A percentile compares a stretch with the other conserved stretches of the same genome.
Conservation (phyloP, 352 stramenopile genomes). For the Phytophthora podocarpi region DNA sequence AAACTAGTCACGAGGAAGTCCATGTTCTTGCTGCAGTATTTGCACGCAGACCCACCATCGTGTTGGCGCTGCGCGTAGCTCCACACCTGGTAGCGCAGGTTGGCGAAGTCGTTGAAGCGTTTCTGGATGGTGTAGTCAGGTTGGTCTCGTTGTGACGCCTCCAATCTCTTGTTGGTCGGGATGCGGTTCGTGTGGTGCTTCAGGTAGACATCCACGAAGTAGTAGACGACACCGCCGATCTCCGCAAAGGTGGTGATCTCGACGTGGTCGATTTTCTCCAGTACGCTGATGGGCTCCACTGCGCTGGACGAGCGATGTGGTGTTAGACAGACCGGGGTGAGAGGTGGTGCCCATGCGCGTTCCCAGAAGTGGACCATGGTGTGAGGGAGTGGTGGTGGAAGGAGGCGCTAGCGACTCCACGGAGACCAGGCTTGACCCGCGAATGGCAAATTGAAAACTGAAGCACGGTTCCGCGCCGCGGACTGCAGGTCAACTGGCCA, state of each 20-base stretch:
- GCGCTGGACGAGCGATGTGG: conserved; percentile 43
- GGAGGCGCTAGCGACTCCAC: background rate
- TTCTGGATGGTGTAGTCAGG: conserved; percentile 55
- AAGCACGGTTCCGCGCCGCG: conserved; percentile 3
- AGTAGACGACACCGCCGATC: conserved; percentile 46
- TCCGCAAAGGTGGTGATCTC: conserved; percentile 49
- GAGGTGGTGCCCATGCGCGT: conserved; percentile 36
- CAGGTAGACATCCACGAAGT: conserved; percentile 57
- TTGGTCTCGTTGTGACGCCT: conserved; percentile 21
- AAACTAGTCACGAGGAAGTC: conserved; percentile 47
- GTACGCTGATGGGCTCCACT: conserved; percentile 40
- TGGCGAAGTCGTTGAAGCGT: conserved; percentile 57
- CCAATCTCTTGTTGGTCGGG: conserved; percentile 50
- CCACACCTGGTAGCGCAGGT: conserved; percentile 56
- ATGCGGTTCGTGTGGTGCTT: conserved; percentile 52
- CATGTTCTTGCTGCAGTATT: conserved; percentile 52
- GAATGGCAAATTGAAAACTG: conserved; percentile 31
- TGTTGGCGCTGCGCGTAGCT: conserved; percentile 49
- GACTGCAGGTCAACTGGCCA: background rate
- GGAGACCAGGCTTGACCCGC: background rate
- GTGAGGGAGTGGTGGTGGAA: background rate
- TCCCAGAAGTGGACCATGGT: conserved; percentile 39
- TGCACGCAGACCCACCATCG: conserved; percentile 32
- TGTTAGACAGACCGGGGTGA: conserved; percentile 41
- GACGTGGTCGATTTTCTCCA: conserved; percentile 51